Conservation (phyloP, 140 eudicot species). For the Stevia rebaudiana region DNA sequence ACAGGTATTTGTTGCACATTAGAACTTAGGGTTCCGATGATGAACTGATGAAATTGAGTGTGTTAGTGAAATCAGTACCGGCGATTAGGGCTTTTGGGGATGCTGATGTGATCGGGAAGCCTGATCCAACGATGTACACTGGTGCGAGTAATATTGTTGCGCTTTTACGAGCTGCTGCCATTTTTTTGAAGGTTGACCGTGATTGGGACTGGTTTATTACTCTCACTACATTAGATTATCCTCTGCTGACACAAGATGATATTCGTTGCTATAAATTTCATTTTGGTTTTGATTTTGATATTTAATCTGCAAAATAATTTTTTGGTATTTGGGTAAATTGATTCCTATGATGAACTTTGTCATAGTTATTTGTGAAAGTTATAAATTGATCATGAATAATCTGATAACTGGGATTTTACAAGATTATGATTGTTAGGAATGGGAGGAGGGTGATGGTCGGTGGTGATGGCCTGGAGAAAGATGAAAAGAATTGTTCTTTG, state of each 20-base stretch:
- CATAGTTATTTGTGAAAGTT: background rate
- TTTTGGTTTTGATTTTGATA: background rate
- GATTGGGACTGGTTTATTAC: slow-evolving; percentile 96
- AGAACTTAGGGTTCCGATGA: slow-evolving; percentile 54
- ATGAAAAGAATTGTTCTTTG: too few species aligned
- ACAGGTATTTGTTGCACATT: slow-evolving; percentile 75
- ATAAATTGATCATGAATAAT: background rate
- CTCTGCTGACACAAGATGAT: slow-evolving; percentile 90
- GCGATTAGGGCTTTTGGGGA: slow-evolving; percentile 80
- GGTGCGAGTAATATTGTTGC: slow-evolving; percentile 79
- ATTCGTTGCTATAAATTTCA: slow-evolving; percentile 18
- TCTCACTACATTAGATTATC: slow-evolving; percentile 82
- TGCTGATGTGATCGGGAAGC: slow-evolving; percentile 90
- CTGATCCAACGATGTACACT: slow-evolving; percentile 79
- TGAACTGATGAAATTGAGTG: slow-evolving; percentile 55
- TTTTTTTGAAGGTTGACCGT: slow-evolving; percentile 71
- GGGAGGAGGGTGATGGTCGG: too few species aligned
- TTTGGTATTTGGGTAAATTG: background rate
- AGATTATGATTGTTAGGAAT: background rate
- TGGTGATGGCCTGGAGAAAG: too few species aligned
- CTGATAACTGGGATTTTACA: background rate
- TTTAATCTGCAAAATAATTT: background rate
- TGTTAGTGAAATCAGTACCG: slow-evolving; percentile 47
- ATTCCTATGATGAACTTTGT: background rate
- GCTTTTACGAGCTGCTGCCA: slow-evolving; percentile 62